Percentiles rank a stretch among this genome's conserved stretches.
These are phyloP conservation scores for Phytophthora idaei DNA, from an alignment of 352 stramenopile species.

Conservation along the genomic window DNA sequence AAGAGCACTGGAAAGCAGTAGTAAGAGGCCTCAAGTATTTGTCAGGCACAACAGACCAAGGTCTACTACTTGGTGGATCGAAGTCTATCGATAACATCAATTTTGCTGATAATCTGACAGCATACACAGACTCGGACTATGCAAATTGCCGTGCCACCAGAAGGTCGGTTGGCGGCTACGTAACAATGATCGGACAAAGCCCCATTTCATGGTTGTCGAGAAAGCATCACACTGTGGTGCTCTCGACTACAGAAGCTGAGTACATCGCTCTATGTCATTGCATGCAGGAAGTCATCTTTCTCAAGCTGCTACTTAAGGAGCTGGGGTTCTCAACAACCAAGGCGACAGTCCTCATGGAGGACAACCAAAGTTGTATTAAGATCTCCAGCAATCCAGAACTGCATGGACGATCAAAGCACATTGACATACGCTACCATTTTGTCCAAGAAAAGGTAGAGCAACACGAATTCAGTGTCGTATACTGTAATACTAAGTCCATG, in stretches of 20 bases:
- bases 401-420: neutral
- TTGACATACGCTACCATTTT: neutral
- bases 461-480: neutral
- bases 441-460: neutral
- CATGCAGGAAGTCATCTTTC: neutral
- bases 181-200: neutral
- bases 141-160: neutral
- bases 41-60: neutral
- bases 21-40: neutral
- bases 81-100: neutral
- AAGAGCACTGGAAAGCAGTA: conserved; percentile 4
- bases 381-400: neutral
- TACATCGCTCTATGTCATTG: neutral
- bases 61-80: neutral
- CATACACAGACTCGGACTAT: neutral
- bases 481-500: neutral
- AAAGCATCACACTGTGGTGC: neutral
- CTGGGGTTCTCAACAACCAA: neutral
- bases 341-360: neutral
- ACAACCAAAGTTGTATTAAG: neutral
- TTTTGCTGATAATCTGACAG: neutral
- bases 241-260: neutral
- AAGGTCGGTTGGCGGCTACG: neutral
- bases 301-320: neutral
- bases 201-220: no score